These are phyloP conservation scores for Clathrus columnatus DNA, from an alignment of 768 basidiomycete species.

Conservation along the genomic window DNA sequence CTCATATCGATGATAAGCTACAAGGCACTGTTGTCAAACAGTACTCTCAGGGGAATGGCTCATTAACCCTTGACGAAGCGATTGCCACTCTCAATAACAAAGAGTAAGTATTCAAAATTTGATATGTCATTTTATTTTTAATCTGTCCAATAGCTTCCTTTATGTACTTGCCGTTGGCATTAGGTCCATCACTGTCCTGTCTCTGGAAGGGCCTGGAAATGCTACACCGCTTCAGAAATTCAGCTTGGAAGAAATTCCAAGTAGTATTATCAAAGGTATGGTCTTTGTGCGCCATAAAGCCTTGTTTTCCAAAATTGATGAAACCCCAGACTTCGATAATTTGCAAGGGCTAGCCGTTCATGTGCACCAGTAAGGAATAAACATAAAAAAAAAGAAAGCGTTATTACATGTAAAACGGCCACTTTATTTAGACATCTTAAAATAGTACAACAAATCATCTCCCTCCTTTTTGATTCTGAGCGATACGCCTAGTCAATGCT, in stretches of 20 bases:
- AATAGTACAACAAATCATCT: neutral
- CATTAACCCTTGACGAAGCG: constrained; percentile 17
- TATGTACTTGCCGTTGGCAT: constrained; percentile 1
- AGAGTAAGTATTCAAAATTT: constrained; percentile 12
- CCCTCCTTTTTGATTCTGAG: constrained; percentile 9
- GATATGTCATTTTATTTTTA: no score
- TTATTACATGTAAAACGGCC: neutral
- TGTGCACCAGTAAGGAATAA: neutral
- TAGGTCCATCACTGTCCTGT: constrained; percentile 1
- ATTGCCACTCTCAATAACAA: constrained; percentile 15
- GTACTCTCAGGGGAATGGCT: constrained; percentile 15
- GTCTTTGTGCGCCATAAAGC: neutral
- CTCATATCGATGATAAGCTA: constrained; percentile 37
- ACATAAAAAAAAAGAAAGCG: neutral
- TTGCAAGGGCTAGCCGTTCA: neutral
- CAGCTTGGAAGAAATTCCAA: neutral
- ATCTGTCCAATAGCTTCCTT: neutral
- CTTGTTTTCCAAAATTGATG: neutral
- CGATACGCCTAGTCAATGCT: constrained; percentile 36
- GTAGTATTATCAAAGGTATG: neutral
- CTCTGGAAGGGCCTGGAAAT: neutral
- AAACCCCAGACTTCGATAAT: neutral
- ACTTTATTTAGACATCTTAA: neutral
- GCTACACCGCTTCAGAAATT: constrained; percentile 6
- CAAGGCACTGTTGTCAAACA: constrained; percentile 36